Evolutionary conservation across 768 basidiomycete species (phyloP), one percentile per base, ranked within the genome.

Genomic region (Goffeauzyma gilvescens): DNA sequence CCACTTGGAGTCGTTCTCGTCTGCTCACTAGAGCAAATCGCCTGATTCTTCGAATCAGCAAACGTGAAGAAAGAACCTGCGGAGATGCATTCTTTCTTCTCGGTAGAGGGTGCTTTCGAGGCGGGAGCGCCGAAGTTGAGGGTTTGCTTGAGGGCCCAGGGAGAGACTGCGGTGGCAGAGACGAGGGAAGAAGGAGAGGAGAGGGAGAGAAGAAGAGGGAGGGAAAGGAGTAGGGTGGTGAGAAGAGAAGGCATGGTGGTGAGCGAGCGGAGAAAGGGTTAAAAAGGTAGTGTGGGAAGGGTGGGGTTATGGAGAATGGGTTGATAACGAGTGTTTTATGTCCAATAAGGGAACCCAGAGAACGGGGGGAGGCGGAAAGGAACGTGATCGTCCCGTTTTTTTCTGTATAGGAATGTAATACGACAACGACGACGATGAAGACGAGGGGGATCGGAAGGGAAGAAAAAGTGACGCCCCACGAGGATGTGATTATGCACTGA

Each of bases 51-150:
- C 27, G 6, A 9, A 2, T 41, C 45, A 1, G 31, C 14, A 20
- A 27, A 27, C 10, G 44, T 49, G 37, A 54, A 51, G 48, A 55
- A 55, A 14, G 37, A 37, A 9, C 54, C 54, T 2, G 33, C 22
- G 27, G 20, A 27, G 6, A 44, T 43, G 42, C 54, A 55, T n/a
- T 55, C 47, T 28, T 50, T 41, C 24, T 37, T 31, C 22, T 48
- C 43, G 27, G 30, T 14, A 17, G 38, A 23, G 2, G 53, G 48
- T 1, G 50, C 42, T 14, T 42, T 41, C 10, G 32, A 30, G 15
- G 46, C 35, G 26, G 41, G 38, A 34, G 27, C 27, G 0, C 42
- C 43, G 48, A 48, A 55, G 27, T 47, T 48, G 28, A 32, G 10
- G 44, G n/a, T 20, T 28, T 30, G 27, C 18, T 15, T 20, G 17